These are phyloP conservation scores for Vachellia collinsii DNA, from an alignment of 306 rosid genomes.

Conservation along the genomic window DNA sequence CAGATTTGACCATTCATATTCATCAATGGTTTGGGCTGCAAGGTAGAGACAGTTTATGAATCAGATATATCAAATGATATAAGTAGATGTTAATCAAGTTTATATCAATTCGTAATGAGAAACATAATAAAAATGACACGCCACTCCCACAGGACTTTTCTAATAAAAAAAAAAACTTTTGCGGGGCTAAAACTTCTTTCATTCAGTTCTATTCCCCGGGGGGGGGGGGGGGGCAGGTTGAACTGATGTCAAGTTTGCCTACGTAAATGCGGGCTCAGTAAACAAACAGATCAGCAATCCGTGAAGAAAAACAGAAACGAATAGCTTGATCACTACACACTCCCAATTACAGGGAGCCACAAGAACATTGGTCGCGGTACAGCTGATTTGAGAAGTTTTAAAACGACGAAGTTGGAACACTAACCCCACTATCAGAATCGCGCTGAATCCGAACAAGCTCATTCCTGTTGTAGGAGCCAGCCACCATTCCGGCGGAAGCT, in stretches of 20 bases:
- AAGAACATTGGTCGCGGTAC: not conserved
- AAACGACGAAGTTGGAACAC: constrained; percentile 33
- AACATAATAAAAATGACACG: not conserved
- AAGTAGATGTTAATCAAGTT: constrained; percentile 1
- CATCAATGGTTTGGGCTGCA: constrained; percentile 87
- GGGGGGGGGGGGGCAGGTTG: constrained; percentile 11
- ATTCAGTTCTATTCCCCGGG: constrained; percentile 30
- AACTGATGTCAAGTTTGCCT: constrained; percentile 31
- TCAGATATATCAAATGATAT: constrained; percentile 21
- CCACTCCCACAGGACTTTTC: not conserved
- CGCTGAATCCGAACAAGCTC: constrained; percentile 95
- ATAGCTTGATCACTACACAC: constrained; percentile 3
- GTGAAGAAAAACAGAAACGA: not conserved
- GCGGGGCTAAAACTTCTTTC: constrained; percentile 17
- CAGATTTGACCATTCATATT: constrained; percentile 80
- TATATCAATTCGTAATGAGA: constrained; percentile 7
- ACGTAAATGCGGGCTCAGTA: not conserved
- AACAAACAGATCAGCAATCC: constrained; percentile 37
- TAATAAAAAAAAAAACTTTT: not conserved
- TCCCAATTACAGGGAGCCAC: not conserved
- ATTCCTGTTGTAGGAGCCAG: constrained; percentile 92
- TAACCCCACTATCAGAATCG: constrained; percentile 90
- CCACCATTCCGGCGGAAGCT: constrained; percentile 89
- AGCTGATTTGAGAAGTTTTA: not conserved
- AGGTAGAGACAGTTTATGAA: constrained; percentile 15